Evolutionary conservation across 306 rosid genomes (phyloP).

Genomic region (Lupinus albus): DNA sequence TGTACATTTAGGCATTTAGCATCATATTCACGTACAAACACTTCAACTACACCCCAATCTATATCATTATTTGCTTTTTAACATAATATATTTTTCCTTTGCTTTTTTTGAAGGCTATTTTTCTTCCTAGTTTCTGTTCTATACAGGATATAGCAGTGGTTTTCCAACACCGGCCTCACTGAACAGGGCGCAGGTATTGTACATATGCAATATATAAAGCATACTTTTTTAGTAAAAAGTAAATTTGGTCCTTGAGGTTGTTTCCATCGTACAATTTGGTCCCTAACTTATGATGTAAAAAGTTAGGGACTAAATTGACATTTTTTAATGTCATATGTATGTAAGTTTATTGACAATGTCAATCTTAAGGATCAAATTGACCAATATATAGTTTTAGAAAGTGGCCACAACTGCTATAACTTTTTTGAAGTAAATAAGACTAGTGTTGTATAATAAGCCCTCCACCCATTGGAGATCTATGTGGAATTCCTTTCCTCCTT

Average conservation of each 20-base stretch:
- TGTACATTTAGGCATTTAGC: slow-evolving; percentile 45
- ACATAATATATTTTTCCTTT: background rate
- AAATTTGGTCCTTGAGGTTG: too few species aligned
- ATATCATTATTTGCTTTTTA: slow-evolving; percentile 45
- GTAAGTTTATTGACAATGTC: too few species aligned
- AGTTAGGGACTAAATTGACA: too few species aligned
- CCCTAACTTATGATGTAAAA: too few species aligned
- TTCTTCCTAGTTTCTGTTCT: slow-evolving; percentile 41
- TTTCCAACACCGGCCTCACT: slow-evolving; percentile 58
- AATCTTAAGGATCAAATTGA: too few species aligned
- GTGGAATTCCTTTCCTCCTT: slow-evolving; percentile 74
- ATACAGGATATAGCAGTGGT: slow-evolving; percentile 47
- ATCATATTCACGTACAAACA: slow-evolving; percentile 45
- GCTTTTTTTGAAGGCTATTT: background rate
- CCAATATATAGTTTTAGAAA: background rate
- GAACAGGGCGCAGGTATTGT: slow-evolving; percentile 52
- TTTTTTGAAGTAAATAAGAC: slow-evolving; percentile 41
- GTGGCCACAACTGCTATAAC: slow-evolving; percentile 38
- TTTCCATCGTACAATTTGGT: too few species aligned
- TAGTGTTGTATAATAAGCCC: slow-evolving; percentile 61
- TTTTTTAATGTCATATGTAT: too few species aligned
- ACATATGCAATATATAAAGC: slow-evolving; percentile 30
- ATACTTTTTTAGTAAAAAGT: slow-evolving; percentile 9
- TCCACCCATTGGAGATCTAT: slow-evolving; percentile 73
- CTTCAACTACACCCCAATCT: slow-evolving; percentile 38